These are phyloP conservation scores for Aleurites moluccanus DNA, from an alignment of 441 rosid genomes.

Conservation along the genomic window DNA sequence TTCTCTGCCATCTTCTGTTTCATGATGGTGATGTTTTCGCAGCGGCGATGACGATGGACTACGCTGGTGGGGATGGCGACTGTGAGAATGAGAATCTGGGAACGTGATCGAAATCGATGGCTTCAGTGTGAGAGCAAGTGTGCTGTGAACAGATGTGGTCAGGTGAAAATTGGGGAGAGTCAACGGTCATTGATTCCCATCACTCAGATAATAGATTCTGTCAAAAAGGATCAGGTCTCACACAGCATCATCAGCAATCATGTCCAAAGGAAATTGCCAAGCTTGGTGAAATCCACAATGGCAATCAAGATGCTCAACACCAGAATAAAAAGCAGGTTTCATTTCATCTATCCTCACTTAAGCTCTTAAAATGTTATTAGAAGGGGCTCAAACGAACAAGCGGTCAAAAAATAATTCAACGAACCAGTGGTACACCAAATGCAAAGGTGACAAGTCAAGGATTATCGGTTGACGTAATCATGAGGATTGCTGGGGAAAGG, in stretches of 20 bases:
- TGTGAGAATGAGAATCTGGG: no score
- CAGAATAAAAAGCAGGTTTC: neutral
- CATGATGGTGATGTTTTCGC: no score
- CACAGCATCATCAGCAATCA: neutral
- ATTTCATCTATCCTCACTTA: neutral
- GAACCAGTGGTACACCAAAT: neutral
- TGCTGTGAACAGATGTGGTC: no score
- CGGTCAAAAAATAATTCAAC: constrained; percentile 12
- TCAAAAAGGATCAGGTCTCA: neutral
- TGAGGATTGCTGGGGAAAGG: constrained; percentile 32
- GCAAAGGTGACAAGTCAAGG: neutral
- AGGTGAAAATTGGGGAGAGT: constrained; percentile 11
- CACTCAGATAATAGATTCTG: neutral
- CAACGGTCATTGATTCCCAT: constrained; percentile 8
- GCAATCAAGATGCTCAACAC: neutral
- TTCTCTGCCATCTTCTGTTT: no score
- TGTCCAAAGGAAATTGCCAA: neutral
- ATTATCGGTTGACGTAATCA: constrained; percentile 27
- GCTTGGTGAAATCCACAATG: no score
- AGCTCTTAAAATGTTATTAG: neutral
- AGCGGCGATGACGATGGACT: no score
- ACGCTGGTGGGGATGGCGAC: no score
- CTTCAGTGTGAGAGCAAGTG: constrained; percentile 19
- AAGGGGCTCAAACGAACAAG: constrained; percentile 12
- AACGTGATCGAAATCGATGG: no score